These are phyloP conservation scores for Pittosporum tobira DNA, from an alignment of 129 eudicot species.

Conservation along the genomic window DNA sequence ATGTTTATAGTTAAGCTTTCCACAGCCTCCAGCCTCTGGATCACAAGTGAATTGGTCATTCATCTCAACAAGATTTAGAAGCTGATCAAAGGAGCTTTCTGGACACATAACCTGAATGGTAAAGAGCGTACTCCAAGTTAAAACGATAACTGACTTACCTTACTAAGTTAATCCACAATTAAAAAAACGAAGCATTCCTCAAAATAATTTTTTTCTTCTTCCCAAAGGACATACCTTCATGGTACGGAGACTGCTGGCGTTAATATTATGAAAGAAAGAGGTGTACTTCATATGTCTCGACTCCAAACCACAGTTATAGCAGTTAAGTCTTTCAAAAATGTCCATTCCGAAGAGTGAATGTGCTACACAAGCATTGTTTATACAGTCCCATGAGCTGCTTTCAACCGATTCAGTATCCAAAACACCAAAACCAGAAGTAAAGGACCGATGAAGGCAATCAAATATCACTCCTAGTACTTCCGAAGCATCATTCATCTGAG, in stretches of 20 bases:
- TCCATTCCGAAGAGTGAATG: conserved; percentile 93
- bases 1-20: conserved; percentile 73
- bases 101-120: conserved; percentile 61
- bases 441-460: conserved; percentile 76
- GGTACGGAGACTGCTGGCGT: conserved; percentile 90
- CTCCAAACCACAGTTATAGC: conserved; percentile 70
- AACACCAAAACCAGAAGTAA: conserved; percentile 32
- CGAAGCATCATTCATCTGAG: conserved; percentile 98
- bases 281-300: conserved; percentile 80
- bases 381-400: conserved; percentile 73
- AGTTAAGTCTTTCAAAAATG: conserved; percentile 76
- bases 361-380: conserved; percentile 57
- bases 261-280: conserved; percentile 85
- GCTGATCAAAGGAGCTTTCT: conserved; percentile 68
- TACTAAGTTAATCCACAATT: neutral
- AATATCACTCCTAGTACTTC: conserved; percentile 92
- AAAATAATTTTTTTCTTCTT: conserved; percentile 1
- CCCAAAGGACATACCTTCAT: conserved; percentile 56
- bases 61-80: conserved; percentile 72
- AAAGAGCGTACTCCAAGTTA: neutral
- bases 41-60: conserved; percentile 88
- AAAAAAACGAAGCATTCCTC: neutral
- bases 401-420: conserved; percentile 45
- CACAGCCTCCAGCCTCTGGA: conserved; percentile 84
- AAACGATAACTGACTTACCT: neutral